Evolutionary conservation across 306 rosid species (phyloP).

Genomic region (Fragaria nilgerrensis): DNA sequence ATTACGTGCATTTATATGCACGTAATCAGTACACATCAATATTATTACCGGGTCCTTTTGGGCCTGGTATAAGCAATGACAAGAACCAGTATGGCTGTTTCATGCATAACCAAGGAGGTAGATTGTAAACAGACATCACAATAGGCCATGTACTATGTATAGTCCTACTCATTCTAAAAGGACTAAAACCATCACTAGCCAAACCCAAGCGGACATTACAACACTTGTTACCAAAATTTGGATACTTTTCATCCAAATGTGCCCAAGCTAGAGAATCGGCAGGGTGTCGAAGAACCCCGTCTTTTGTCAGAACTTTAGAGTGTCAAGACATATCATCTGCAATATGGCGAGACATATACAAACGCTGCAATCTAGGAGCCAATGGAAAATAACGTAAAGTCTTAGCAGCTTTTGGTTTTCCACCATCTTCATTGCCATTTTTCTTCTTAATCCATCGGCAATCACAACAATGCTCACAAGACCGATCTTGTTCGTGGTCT

Average conservation of each 20-base stretch:
- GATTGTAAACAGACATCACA: background rate
- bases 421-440: background rate
- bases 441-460: background rate
- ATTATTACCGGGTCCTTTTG: background rate
- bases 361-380: background rate
- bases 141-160: background rate
- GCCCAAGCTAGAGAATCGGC: background rate
- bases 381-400: background rate
- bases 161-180: background rate
- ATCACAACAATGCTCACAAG: background rate
- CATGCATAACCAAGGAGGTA: constrained; percentile 18
- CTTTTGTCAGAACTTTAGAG: background rate
- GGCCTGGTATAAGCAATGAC: background rate
- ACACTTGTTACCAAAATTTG: background rate
- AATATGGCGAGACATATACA: background rate
- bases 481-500: background rate
- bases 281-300: background rate
- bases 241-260: background rate
- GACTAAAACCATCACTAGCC: background rate
- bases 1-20: too few species aligned
- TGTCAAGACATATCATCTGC: background rate
- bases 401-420: background rate
- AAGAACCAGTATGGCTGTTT: constrained; percentile 5
- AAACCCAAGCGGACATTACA: background rate
- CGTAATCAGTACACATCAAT: constrained; percentile 7